Percentiles rank a stretch among this genome's conserved stretches.
phyloP scores from a whole-genome alignment of 208 protist genomes.

The Trypanosoma lewisi region DNA sequence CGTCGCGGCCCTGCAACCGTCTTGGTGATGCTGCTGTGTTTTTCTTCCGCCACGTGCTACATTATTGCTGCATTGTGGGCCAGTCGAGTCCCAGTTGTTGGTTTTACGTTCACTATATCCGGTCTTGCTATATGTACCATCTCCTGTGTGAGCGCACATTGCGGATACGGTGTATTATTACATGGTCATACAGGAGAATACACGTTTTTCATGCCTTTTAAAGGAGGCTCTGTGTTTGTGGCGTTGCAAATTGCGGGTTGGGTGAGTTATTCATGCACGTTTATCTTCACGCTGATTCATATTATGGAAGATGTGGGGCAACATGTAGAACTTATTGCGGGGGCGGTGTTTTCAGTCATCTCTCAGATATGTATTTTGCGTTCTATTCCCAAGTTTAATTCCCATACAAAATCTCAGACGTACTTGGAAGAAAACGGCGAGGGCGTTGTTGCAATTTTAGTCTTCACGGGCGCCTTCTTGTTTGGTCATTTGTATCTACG shows the following conservation, averaged over 20 bases:
- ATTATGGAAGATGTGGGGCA: constrained; percentile 44
- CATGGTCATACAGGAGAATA: constrained; percentile 40
- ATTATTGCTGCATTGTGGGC: constrained; percentile 57
- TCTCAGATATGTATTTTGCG: constrained; percentile 59
- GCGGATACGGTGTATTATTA: constrained; percentile 61
- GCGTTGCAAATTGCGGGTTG: constrained; percentile 60
- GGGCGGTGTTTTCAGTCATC: constrained; percentile 51
- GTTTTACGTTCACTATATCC: constrained; percentile 44
- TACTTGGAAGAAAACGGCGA: constrained; percentile 80
- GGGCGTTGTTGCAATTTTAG: constrained; percentile 65
- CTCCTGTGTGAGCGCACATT: constrained; percentile 64
- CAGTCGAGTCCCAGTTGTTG: constrained; percentile 28
- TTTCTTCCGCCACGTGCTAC: constrained; percentile 54
- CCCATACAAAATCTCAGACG: constrained; percentile 22
- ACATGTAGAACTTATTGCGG: constrained; percentile 35
- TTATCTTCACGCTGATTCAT: constrained; percentile 62
- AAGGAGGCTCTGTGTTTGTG: constrained; percentile 61
- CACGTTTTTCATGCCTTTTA: constrained; percentile 75
- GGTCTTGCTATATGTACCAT: constrained; percentile 56
- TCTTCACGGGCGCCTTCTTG: constrained; percentile 49
- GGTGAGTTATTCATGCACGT: constrained; percentile 42
- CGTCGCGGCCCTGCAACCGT: constrained; percentile 47
- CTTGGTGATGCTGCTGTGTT: constrained; percentile 59
- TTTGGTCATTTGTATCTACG: constrained; percentile 58
- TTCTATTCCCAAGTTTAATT: constrained; percentile 63